Base-by-base conservation (phyloP, 495 filamentous ascomycete genomes). In the Penicillium pulvis region DNA sequence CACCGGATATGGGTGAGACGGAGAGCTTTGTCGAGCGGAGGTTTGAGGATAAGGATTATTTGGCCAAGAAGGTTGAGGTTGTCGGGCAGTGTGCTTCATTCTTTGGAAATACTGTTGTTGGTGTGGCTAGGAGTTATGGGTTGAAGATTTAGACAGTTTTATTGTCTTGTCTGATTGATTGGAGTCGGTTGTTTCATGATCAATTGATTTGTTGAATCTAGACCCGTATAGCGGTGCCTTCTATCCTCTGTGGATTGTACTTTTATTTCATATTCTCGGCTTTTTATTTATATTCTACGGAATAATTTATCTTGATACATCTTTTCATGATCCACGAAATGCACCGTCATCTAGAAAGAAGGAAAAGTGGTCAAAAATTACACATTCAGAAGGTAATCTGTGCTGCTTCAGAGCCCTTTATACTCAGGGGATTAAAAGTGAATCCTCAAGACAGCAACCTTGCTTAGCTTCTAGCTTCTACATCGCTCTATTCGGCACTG, bases 1-100 rank as follows among this genome's bases (percentile, higher is more conserved):
- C 84, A 0, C 69, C 78, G 0, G 84, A 83, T 14, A 90, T 87
- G 61, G 63, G 58, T 2, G 90, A 91, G 52, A 98, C 94, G 23
- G 87, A 87, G 62, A 75, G 81, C 26, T 98, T 97, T 69, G 72
- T 97, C 57, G 80, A 87, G 46, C 78, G 92, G 41, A 77, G 94
- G 47, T 78, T 98, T 48, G 81, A 86, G 63, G 93, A 94, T 76
- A 79, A 79, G 17, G 74, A 78, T 55, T 78, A 68, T 8, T 57
- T 92, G 20, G 85, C 86, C 2, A 75, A 73, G 0, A 81, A 82
- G 33, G 53, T 90, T n/a, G 78, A 81, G 20, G 82, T 80, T 19
- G 67, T 92, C 3, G 79, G 83, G 26, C 75, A 90, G 67, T 97
- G 90, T 86, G 65, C 87, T n/a, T 85, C 87, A 3, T 96, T 93